These are phyloP conservation scores for Prototheca stagnorum DNA, from an alignment of 163 green algal species.

Conservation along the genomic window DNA sequence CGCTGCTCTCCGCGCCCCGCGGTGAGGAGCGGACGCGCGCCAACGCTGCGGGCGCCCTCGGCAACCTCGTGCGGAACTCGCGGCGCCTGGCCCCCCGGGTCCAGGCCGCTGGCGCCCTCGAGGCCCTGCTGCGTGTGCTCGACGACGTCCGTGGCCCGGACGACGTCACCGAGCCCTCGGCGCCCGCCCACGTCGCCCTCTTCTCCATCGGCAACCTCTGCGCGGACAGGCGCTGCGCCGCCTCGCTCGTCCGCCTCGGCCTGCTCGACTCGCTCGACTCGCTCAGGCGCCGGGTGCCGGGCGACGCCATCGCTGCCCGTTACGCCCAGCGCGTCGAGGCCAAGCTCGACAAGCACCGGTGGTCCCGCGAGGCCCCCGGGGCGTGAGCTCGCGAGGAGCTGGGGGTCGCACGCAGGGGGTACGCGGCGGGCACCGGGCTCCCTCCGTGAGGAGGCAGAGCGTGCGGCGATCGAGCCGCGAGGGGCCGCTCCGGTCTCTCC, in stretches of 20 bases:
- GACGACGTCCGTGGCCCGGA: neutral
- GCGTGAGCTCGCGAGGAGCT: too few species aligned
- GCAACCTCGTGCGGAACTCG: conserved; percentile 79
- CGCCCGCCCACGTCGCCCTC: conserved; percentile 69
- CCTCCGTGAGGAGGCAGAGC: too few species aligned
- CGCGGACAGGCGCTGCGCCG: conserved; percentile 49
- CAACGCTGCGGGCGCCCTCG: conserved; percentile 87
- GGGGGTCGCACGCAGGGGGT: too few species aligned
- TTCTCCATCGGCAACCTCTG: conserved; percentile 88
- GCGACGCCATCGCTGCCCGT: neutral
- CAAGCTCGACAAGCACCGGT: neutral
- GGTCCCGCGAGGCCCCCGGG: too few species aligned
- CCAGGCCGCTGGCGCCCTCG: conserved; percentile 45
- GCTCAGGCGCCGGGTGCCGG: neutral
- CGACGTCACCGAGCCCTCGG: conserved; percentile 2
- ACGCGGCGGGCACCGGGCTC: too few species aligned
- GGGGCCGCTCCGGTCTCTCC: too few species aligned
- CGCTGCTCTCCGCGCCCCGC: conserved; percentile 48
- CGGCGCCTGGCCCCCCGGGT: conserved; percentile 51
- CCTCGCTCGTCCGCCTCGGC: conserved; percentile 25
- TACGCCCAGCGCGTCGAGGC: conserved; percentile 3
- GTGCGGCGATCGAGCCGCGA: too few species aligned
- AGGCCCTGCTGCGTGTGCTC: conserved; percentile 6
- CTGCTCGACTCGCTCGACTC: conserved; percentile 12
- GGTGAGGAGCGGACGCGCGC: conserved; percentile 82